Base-by-base conservation (phyloP, 2,329 filamentous ascomycete species). In the Peltaster fructicola region DNA sequence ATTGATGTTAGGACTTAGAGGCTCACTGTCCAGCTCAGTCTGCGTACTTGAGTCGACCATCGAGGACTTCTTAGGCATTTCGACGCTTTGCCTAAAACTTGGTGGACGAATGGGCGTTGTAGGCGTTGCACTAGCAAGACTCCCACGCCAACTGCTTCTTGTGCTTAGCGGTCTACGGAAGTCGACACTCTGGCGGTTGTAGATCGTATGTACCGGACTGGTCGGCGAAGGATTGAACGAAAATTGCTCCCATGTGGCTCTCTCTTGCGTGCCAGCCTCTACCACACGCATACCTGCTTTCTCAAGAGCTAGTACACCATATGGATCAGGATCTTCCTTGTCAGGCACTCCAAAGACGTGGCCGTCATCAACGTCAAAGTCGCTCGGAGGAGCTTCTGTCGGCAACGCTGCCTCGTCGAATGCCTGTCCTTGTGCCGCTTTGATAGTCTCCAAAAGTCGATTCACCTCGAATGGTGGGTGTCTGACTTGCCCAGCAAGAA, bases 221-320 rank as follows among this genome's bases (percentile, higher is more conserved):
- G 68, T 68, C 1, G 79, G 75, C 25, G 63, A 69, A 3, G 80
- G 77, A 36, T 71, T 71, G 50, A 79, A 88, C 43, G 85, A 79
- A 47, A 93, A 90, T 37, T 76, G 68, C 30, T 74, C 80, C 54
- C 74, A 81, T 13, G 67, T 61, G 3, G 82, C 80, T 27, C 80
- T 63, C 26, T 68, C 60, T 24, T 71, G 68, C 3, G 73, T 75
- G 16, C 81, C 82, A n/a, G 84, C 84, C 54, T 93, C 84, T 25
- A 78, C 68, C 36, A 95, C 88, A 39, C 85, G 79, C 28, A 93
- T 57, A 3, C 85, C 85, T 32, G 82, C 78, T 57, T 81, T 74
- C 45, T 92, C 81, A n/a, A 95, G 56, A 6, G 85, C 84, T 35
- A 84, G 65, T 14, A 93, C 77, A 13, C 85, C 85, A 44, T 79